Evolutionary conservation across 1,139 yeast species (phyloP).

Genomic region (Saccharomyces hybrid): DNA sequence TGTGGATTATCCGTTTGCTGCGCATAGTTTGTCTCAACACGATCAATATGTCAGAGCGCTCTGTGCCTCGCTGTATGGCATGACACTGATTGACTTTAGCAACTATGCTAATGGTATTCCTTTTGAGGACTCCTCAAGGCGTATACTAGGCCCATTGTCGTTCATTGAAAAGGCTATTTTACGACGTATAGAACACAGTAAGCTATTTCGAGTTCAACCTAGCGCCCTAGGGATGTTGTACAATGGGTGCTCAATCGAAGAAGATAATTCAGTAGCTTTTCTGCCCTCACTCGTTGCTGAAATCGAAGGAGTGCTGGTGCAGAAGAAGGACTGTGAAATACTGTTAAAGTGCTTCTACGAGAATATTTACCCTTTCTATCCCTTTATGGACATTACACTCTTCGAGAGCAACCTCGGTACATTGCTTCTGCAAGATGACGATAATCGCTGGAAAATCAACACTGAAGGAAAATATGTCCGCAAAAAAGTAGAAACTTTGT

Average conservation of each 20-base stretch:
- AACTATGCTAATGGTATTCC: background rate
- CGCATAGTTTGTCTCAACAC: conserved; percentile 12
- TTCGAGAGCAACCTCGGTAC: conserved; percentile 14
- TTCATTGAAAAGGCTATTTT: conserved; percentile 6
- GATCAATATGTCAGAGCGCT: conserved; percentile 15
- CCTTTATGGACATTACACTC: conserved; percentile 17
- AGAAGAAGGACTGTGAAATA: conserved; percentile 8
- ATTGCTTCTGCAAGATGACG: conserved; percentile 3
- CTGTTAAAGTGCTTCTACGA: conserved; percentile 16
- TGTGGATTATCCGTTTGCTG: conserved; percentile 13
- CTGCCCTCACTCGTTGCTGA: conserved; percentile 11
- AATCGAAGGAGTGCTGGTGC: conserved; percentile 9
- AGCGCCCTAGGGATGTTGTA: background rate
- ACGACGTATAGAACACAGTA: background rate
- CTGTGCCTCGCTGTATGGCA: conserved; percentile 17
- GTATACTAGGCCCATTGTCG: conserved; percentile 1
- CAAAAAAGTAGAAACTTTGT: background rate
- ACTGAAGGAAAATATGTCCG: conserved; percentile 7
- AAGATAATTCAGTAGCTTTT: conserved; percentile 4
- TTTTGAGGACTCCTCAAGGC: background rate
- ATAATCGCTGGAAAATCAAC: background rate
- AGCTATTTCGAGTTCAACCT: background rate
- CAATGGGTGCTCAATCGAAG: background rate
- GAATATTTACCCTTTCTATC: conserved; percentile 20
- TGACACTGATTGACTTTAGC: conserved; percentile 9